Conservation (phyloP, 352 stramenopile genomes). For the Elongisporangium undulatum region DNA sequence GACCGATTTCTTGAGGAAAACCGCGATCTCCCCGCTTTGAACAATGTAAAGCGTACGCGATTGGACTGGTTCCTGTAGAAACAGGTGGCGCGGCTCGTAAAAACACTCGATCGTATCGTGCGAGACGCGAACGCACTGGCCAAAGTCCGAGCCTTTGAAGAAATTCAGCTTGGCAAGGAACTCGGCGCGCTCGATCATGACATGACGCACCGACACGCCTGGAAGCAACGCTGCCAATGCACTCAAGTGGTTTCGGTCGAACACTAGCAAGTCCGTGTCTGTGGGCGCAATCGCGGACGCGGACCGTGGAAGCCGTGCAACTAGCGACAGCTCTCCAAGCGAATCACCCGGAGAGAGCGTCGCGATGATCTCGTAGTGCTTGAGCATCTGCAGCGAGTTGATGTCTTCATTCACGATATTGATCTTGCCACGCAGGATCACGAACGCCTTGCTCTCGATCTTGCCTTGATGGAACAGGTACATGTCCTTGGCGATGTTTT, state of each 20-base stretch:
- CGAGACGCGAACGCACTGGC: constrained; percentile 67
- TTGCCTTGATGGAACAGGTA: constrained; percentile 67
- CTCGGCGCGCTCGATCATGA: constrained; percentile 68
- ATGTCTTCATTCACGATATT: constrained; percentile 79
- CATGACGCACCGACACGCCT: constrained; percentile 58
- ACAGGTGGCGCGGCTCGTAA: constrained; percentile 59
- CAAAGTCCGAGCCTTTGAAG: constrained; percentile 53
- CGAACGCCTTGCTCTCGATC: constrained; percentile 71
- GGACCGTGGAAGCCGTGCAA: constrained; percentile 64
- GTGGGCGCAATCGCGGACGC: constrained; percentile 56
- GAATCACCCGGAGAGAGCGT: constrained; percentile 63
- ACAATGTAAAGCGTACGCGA: constrained; percentile 63
- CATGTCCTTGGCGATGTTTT: constrained; percentile 42
- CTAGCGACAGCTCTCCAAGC: constrained; percentile 70
- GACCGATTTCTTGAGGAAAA: constrained; percentile 42
- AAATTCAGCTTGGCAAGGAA: constrained; percentile 59
- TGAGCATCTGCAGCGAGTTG: constrained; percentile 21
- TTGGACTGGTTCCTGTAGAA: constrained; percentile 45
- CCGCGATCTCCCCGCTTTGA: constrained; percentile 58
- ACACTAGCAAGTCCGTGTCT: constrained; percentile 64
- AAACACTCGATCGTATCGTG: constrained; percentile 55
- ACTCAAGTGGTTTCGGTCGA: constrained; percentile 57
- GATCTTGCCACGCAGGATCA: constrained; percentile 73
- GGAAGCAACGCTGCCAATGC: constrained; percentile 30
- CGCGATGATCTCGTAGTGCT: constrained; percentile 56